Base-by-base conservation (phyloP, 495 filamentous ascomycete genomes). In the Cetradonia linearis region DNA sequence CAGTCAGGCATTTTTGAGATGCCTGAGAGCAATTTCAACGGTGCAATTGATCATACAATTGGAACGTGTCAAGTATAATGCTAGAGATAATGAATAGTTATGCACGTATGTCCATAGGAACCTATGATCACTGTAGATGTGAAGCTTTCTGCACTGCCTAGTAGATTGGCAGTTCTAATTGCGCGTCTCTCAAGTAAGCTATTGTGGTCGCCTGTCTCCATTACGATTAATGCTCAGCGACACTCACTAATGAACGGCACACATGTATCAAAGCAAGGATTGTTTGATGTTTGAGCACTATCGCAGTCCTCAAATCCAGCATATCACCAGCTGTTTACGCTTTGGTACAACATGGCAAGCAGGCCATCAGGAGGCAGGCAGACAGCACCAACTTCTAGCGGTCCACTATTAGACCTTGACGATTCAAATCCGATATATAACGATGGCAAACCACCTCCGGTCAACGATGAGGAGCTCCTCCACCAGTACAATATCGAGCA, bases 401-500 rank as follows among this genome's bases (percentile, higher is more conserved):
- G 91, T 70, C 81, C 90, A 58, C 81, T 91, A 61, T 80, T 95
- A 68, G 86, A 92, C 69, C 77, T 92, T 62, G 85, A 86, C 52
- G 75, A 84, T 60, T 77, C 83, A 31, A 80, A 83, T 59, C 81
- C 88, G 18, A 69, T 81, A 27, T 92, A 95, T 70, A 84, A 81
- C 69, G 75, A 77, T 52, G 89, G 88, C 18, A 82, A 86, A 66
- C 77, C 80, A 46, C 83, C 87, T 37, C 81, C 86, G 5, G 72
- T 87, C 58, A 86, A 85, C 69, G 89, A 95, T 71, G 85, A 93
- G 53, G 81, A 87, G 58, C 77, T 93, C 20, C 74, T 89, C 65
- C 80, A 78, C 66, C 80, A 81, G 33, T 89, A 86, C 72, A 77
- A 84, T 65, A 80, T 81, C 67, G 75, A 88, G 67, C 81, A 86